Evolutionary conservation across 2,329 filamentous ascomycete species (phyloP), one percentile per base, ranked within the genome.

Genomic region (Dothidotthia symphoricarpi): DNA sequence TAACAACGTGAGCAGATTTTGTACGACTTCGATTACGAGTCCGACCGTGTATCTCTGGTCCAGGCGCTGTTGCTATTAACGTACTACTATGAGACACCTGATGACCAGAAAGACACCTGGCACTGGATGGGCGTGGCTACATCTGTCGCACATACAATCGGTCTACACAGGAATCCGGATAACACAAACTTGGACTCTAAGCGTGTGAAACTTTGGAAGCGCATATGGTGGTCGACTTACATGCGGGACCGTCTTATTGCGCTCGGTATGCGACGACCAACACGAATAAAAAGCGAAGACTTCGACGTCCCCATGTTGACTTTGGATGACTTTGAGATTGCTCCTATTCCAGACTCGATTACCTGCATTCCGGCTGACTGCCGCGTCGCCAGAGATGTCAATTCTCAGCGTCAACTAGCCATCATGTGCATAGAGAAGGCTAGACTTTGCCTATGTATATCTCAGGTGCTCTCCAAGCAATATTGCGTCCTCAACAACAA

Each of bases 41-140:
- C 83, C 29, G 90, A 96, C 65, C 86, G 90, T 34, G 83, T 96
- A 41, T 81, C 88, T 14, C 77, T 96, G 16, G 88, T 96, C 12
- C 91, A 96, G 68, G 85, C 87, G 4, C 75, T 96, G 15, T 75
- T 96, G 16, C 76, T 96, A 43, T 90, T 96, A 86, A 95, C 90
- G 3, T 95, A 95, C 66, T 97, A 91, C 86, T 96, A 96, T 65
- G 90, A 96, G 68, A 95, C 88, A 10, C 90, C 90, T 0, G 89
- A 96, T 68, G 91, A 96, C 64, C 88, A 95, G 63, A 96, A 96
- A 67, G 91, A 96, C 64, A 96, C 90, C 30, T 96, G 91, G 87
- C 90, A 96, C 63, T 96, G 90, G 91, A 95, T 96, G 87, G 91
- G 91, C 13, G 88, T 96, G 25, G 91, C 90, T 28, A 87, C 95